These are phyloP conservation scores for Aspergillus novofumigatus DNA, from an alignment of 2,329 filamentous ascomycete species.

Conservation along the genomic window DNA sequence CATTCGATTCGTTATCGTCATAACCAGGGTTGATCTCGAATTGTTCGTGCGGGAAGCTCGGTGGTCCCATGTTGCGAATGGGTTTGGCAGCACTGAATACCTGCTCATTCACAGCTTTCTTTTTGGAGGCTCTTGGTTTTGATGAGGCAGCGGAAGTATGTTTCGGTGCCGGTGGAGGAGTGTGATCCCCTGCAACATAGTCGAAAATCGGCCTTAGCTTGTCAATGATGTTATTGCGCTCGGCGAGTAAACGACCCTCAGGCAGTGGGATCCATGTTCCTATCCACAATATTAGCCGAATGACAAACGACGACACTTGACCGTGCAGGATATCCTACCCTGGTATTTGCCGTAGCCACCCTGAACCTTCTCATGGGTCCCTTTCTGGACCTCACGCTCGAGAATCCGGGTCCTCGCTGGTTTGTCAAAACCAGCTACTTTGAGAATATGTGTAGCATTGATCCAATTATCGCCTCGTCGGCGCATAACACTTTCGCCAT, in stretches of 20 bases:
- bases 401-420: constrained; percentile 90
- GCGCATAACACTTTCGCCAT: constrained; percentile 91
- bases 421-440: constrained; percentile 96
- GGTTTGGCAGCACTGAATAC: constrained; percentile 30
- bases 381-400: constrained; percentile 95
- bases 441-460: constrained; percentile 98
- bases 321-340: constrained; percentile 48
- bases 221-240: constrained; percentile 80
- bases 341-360: constrained; percentile 99
- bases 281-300: constrained; percentile 30
- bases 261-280: constrained; percentile 94
- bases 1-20: constrained; percentile 75
- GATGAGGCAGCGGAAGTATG: constrained; percentile 65
- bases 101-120: constrained; percentile 45
- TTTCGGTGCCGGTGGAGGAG: constrained; percentile 88
- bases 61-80: constrained; percentile 32
- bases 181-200: constrained; percentile 76
- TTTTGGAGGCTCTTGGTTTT: constrained; percentile 74
- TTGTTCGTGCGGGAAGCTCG: constrained; percentile 53
- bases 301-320: background rate
- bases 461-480: constrained; percentile 93
- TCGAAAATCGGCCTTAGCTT: constrained; percentile 86
- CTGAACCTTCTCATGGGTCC: constrained; percentile 94
- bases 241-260: constrained; percentile 74
- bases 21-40: constrained; percentile 63